Evolutionary conservation across 1,284 basidiomycete species (phyloP), one percentile per base, ranked within the genome.

Genomic region (Anthracocystis walkeri): DNA sequence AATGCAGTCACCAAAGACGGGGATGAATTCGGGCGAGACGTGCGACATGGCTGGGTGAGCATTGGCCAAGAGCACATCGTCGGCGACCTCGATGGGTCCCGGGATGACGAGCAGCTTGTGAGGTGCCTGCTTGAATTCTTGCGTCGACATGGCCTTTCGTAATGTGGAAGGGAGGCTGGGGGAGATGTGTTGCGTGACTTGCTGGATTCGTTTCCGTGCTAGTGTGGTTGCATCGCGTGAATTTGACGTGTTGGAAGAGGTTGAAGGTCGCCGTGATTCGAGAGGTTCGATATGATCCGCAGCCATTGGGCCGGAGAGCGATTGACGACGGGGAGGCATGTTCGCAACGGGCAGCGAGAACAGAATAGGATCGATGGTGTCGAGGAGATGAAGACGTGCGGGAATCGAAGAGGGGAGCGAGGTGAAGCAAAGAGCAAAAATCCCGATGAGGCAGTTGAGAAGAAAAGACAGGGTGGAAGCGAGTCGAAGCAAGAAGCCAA

Each of bases 1-100:
- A 74, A 99, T 90, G 85, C 91, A 92, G 84, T 97, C 93, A 42
- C 94, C 93, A 78, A 99, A 94, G 62, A 94, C 90, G 44, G 91
- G 90, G 49, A 95, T 89, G 86, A 99, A 98, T 54, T 94, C 93
- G 14, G 92, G 90, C 46, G 94, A 93, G 80, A 95, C 92, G 86
- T 99, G 97, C 58, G 80, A 81, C 80, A 85, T 80, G 40, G 82
- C 77, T n/a, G 83, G 82, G 70, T 84, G 84, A 18, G 83, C 80
- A 33, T 84, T 82, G 59, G 79, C 79, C 51, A 77, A 62, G 40
- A 82, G 79, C 20, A 92, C 92, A 84, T 93, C 92, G 85, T 94
- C 91, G 46, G 91, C 85, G 72, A 93, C 88, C 86, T 94, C 92
- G 79, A 93, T 92, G 41, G 93, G 92, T 18, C 92, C 92, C 49